These are phyloP conservation scores for Marasmius sp. DNA, from an alignment of 1,284 basidiomycete genomes.

Conservation along the genomic window DNA sequence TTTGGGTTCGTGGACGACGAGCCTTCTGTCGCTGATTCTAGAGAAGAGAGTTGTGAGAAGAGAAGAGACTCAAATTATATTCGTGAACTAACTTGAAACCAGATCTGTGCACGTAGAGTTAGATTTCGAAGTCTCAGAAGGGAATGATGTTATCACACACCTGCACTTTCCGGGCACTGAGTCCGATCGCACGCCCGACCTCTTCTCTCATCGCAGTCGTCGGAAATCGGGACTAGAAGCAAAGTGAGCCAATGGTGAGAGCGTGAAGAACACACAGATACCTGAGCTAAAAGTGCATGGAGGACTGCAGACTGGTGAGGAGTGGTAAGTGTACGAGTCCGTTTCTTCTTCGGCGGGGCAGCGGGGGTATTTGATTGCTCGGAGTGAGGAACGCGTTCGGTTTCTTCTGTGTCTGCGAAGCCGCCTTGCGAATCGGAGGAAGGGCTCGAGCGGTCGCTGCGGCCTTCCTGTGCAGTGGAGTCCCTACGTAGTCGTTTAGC, in stretches of 20 bases:
- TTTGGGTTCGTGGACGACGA: constrained; percentile 59
- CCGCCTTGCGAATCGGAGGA: constrained; percentile 56
- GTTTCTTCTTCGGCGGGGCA: constrained; percentile 65
- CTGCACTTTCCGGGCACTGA: constrained; percentile 85
- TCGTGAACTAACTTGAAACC: constrained; percentile 69
- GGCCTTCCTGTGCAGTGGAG: constrained; percentile 24
- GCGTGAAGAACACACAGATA: constrained; percentile 28
- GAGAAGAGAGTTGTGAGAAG: constrained; percentile 12
- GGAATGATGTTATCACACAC: constrained; percentile 41
- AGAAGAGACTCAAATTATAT: background rate
- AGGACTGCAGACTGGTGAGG: constrained; percentile 81
- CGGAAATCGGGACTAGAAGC: constrained; percentile 74
- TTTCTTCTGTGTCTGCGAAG: constrained; percentile 53
- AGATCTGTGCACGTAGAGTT: constrained; percentile 52
- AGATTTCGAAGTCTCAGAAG: constrained; percentile 18
- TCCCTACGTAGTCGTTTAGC: constrained; percentile 25
- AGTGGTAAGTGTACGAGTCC: constrained; percentile 79
- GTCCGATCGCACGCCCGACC: constrained; percentile 77
- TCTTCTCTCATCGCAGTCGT: constrained; percentile 83
- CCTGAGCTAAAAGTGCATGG: constrained; percentile 78
- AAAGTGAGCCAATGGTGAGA: constrained; percentile 6
- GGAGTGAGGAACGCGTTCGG: constrained; percentile 33
- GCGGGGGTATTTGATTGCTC: constrained; percentile 27
- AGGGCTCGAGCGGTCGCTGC: constrained; percentile 35
- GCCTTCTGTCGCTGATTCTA: constrained; percentile 84